Conservation (phyloP, 352 stramenopile species). For the Pythium vanterpoolii region DNA sequence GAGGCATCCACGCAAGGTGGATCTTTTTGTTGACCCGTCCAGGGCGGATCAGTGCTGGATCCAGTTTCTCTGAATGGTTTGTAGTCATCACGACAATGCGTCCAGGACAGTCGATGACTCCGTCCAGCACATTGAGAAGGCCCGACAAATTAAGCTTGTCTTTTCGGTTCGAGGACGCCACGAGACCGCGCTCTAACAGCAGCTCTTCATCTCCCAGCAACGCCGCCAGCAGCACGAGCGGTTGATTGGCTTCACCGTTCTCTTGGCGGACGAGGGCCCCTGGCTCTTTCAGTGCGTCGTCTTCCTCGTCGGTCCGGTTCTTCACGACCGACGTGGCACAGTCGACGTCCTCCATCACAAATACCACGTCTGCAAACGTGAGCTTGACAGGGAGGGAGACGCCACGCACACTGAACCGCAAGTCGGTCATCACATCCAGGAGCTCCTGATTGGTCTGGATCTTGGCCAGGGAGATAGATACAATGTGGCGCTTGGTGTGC, state of each 20-base stretch:
- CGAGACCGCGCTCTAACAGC: no score
- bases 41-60: slow-evolving; percentile 87
- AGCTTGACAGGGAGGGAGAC: slow-evolving; percentile 42
- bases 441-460: slow-evolving; percentile 71
- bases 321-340: no score
- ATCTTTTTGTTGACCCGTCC: slow-evolving; percentile 90
- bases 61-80: slow-evolving; percentile 92
- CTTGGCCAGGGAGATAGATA: slow-evolving; percentile 45
- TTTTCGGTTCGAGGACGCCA: no score
- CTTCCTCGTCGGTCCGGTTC: no score
- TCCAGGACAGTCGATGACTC: slow-evolving; percentile 86
- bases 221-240: no score
- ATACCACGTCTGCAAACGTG: slow-evolving; percentile 67
- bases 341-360: slow-evolving; percentile 76
- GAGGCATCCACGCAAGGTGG: slow-evolving; percentile 56
- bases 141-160: slow-evolving; percentile 76
- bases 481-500: slow-evolving; percentile 61
- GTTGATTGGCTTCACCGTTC: no score
- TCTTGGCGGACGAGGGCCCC: no score
- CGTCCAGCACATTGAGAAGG: slow-evolving; percentile 90
- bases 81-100: slow-evolving; percentile 93
- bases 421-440: slow-evolving; percentile 53
- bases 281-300: no score
- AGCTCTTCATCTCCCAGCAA: no score
- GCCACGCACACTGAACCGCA: slow-evolving; percentile 38